Conservation (phyloP, 1,284 basidiomycete species). For the Waitea zeae region DNA sequence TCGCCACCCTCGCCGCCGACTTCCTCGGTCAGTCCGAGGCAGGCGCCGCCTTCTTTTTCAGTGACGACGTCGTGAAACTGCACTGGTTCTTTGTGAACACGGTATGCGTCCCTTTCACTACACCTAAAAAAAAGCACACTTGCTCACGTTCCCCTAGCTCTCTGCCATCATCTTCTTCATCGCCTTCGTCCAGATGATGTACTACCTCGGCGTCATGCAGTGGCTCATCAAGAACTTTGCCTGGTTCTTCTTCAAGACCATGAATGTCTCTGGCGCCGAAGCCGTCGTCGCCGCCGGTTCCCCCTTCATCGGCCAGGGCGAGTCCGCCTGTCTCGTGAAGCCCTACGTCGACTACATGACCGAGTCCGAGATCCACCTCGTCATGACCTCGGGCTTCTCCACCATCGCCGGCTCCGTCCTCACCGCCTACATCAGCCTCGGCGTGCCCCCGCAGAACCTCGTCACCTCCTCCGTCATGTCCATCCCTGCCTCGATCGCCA, state of each 20-base stretch:
- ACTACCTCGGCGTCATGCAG: slow-evolving; percentile 78
- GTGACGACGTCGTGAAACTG: slow-evolving; percentile 35
- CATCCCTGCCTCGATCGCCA: slow-evolving; percentile 85
- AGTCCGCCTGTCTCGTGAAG: slow-evolving; percentile 69
- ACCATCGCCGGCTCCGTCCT: slow-evolving; percentile 86
- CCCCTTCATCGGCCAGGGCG: slow-evolving; percentile 84
- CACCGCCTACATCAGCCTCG: slow-evolving; percentile 68
- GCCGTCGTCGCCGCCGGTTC: slow-evolving; percentile 84
- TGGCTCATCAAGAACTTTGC: slow-evolving; percentile 77
- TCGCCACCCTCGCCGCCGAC: slow-evolving; percentile 58
- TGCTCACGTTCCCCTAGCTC: slow-evolving; percentile 23
- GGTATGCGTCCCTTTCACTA: slow-evolving; percentile 18
- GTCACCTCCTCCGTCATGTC: slow-evolving; percentile 89
- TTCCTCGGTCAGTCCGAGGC: slow-evolving; percentile 45
- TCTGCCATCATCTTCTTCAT: slow-evolving; percentile 75
- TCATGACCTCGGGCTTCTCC: slow-evolving; percentile 82
- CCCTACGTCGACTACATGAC: slow-evolving; percentile 87
- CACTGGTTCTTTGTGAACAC: slow-evolving; percentile 74
- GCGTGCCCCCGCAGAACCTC: slow-evolving; percentile 70
- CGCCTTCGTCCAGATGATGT: slow-evolving; percentile 76
- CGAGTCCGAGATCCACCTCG: slow-evolving; percentile 73
- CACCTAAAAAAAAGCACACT: slow-evolving; percentile 4
- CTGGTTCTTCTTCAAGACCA: slow-evolving; percentile 84
- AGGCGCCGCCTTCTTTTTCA: slow-evolving; percentile 70
- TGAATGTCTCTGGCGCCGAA: slow-evolving; percentile 80